Conservation (phyloP, 2,329 filamentous ascomycete genomes). For the Rosellinia necatrix region DNA sequence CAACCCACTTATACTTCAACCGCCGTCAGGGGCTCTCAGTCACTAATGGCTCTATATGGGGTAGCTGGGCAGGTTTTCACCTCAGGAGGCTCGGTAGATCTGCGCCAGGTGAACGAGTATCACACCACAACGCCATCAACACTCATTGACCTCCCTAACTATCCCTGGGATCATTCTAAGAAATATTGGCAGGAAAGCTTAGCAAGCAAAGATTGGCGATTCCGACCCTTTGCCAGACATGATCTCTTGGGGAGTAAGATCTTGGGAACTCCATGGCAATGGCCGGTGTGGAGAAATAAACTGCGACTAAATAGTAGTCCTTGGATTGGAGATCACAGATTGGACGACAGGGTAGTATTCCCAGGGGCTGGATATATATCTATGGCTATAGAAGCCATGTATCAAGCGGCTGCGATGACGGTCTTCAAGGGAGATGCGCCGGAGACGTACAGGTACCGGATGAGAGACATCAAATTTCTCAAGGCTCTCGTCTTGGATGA, state of each 20-base stretch:
- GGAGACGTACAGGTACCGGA: not conserved
- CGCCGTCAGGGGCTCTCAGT: not conserved
- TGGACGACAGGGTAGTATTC: constrained; percentile 29
- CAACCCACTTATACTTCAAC: not conserved
- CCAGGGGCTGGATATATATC: constrained; percentile 1
- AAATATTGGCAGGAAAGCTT: constrained; percentile 22
- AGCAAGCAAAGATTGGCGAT: constrained; percentile 21
- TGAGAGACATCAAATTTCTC: constrained; percentile 5
- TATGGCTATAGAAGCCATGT: constrained; percentile 15
- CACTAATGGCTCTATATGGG: not conserved
- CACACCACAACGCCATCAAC: not conserved
- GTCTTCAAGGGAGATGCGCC: not conserved
- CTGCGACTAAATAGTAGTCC: constrained; percentile 31
- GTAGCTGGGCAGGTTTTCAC: not conserved
- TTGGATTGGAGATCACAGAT: constrained; percentile 49
- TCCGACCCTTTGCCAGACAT: constrained; percentile 10
- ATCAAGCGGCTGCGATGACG: not conserved
- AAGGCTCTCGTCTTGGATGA: not conserved
- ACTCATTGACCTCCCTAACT: constrained; percentile 29
- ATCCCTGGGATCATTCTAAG: constrained; percentile 25
- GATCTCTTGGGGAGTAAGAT: constrained; percentile 20
- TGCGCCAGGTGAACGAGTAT: constrained; percentile 16
- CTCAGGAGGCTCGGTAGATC: not conserved
- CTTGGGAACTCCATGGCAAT: constrained; percentile 3
- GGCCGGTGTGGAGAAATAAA: constrained; percentile 13